Base-by-base conservation (phyloP, 331 rosid species). In the Quercus tomentella region DNA sequence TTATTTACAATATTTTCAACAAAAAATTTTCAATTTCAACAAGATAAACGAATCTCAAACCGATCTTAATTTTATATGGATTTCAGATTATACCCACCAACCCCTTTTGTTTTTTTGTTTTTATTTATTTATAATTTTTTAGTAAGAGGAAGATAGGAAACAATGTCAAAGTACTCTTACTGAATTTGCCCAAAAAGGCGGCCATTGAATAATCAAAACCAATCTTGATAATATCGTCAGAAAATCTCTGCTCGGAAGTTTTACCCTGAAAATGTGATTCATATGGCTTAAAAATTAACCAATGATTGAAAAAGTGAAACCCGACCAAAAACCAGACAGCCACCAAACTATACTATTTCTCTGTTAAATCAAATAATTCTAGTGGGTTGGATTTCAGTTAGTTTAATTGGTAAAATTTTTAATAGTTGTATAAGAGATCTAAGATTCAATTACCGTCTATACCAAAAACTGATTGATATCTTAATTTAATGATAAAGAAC, bases 371-470 rank as follows among this genome's bases (percentile, higher is more conserved):
- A 45, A 45, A 45, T 45, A 45, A 12, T 45, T 10, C 1, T 0
- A 45, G 16, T 45, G 0, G 1, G 1, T 0, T 6, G 0, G 2
- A 0, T 7, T 35, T 0, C 8, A 0, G 0, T 41, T 41, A 2
- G 3, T 7, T 7, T 1, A 35, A 1, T 35, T 35, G 0, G 1
- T 35, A 35, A 35, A 7, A 0, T 35, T 7, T 35, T 7, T 41
- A 0, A 41, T 41, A 0, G 0, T 2, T 41, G 0, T 8, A 41
- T 7, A 41, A 8, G 0, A 41, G 0, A 41, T 41, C 2, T 41
- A 0, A 0, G 0, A 0, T 41, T 41, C 2, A 8, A 8, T 41
- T 0, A 0, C 2, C 0, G 0, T 0, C 2, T 41, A 2, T 0
- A 8, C 0, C 0, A 41, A 8, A 41, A 41, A 41, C 0, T 41